Evolutionary conservation across 371 early-diverging fungal species (phyloP), one percentile per base, ranked within the genome.

Genomic region (Mortierella sp.): DNA sequence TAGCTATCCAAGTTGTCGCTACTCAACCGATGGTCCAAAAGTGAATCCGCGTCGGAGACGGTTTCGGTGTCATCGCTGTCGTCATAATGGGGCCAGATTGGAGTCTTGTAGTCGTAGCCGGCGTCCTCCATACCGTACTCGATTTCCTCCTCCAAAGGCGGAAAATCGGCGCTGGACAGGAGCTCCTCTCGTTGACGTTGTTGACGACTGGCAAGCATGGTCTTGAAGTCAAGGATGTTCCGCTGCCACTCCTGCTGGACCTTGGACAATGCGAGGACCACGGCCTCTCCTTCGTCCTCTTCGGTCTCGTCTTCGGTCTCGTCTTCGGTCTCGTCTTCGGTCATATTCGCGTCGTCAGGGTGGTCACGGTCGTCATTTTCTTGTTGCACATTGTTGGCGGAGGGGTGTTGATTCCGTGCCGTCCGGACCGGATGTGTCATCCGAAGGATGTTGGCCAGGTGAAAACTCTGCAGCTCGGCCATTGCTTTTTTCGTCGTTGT

Each of bases 21-120:
- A 5, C 70, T 74, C 3, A 44, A 21, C 40, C 76, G 72, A 40
- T 69, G 75, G 40, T 75, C 74, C 26, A 79, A 0, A 11, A 84
- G 37, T 5, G 85, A 84, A 14, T 77, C 82, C 4, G 74, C 46
- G 28, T 86, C 86, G 5, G 86, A 86, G 61, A 82, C 53, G 10
- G 86, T 82, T 26, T 86, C 86, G 34, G 82, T 82, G 67, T 82
- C 86, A 50, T 86, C 86, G 34, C 82, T 86, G 57, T 86, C 86
- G 50, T 86, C 74, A 3, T 79, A 34, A 21, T 51, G 31, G 24
- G 86, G 86, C 86, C 86, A 86, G 53, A 77, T 59, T 31, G 86
- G 86, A 4, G 82, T 70, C 50, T 70, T 75, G 75, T 86, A 86
- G 5, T 44, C 21, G 55, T 74, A 79, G 9, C 69, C 82, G 4